Evolutionary conservation across 2,329 filamentous ascomycete species (phyloP).

Genomic region (Phialophora chinensis): DNA sequence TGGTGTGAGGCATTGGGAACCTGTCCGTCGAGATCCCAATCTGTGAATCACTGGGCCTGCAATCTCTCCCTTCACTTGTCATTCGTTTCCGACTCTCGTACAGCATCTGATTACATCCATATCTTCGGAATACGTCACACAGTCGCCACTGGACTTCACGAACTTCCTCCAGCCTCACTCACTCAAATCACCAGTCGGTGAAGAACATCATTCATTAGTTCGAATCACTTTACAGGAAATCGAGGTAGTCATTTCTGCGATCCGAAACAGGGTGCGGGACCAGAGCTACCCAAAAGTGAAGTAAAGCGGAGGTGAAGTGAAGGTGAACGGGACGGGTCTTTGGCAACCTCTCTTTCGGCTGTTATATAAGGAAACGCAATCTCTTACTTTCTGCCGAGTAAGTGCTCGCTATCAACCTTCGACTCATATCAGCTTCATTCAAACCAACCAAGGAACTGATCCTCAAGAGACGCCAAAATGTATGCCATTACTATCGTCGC

Average conservation of each 20-base stretch:
- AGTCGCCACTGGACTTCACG: slow-evolving; percentile 14
- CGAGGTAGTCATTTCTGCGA: neutral
- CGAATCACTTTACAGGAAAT: neutral
- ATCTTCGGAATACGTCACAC: slow-evolving; percentile 21
- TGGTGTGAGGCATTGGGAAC: slow-evolving; percentile 12
- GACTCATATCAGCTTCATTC: neutral
- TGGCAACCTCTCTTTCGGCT: neutral
- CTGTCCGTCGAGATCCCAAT: slow-evolving; percentile 21
- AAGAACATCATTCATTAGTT: neutral
- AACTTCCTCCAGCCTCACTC: neutral
- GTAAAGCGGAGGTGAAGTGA: neutral
- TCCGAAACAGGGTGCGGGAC: slow-evolving; percentile 10
- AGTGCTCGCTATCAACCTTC: neutral
- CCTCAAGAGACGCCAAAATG: slow-evolving; percentile 19
- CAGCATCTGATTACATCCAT: slow-evolving; percentile 15
- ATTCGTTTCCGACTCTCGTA: slow-evolving; percentile 23
- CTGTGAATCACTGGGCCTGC: slow-evolving; percentile 13
- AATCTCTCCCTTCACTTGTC: slow-evolving; percentile 22
- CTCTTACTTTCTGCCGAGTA: neutral
- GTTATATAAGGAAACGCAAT: slow-evolving; percentile 10
- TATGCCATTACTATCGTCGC: slow-evolving; percentile 20
- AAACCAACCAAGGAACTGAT: neutral
- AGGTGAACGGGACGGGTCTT: neutral
- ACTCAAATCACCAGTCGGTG: neutral
- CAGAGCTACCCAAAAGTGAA: neutral